Evolutionary conservation across 805 yeast species (phyloP).

Genomic region (Pichia scutulata): DNA sequence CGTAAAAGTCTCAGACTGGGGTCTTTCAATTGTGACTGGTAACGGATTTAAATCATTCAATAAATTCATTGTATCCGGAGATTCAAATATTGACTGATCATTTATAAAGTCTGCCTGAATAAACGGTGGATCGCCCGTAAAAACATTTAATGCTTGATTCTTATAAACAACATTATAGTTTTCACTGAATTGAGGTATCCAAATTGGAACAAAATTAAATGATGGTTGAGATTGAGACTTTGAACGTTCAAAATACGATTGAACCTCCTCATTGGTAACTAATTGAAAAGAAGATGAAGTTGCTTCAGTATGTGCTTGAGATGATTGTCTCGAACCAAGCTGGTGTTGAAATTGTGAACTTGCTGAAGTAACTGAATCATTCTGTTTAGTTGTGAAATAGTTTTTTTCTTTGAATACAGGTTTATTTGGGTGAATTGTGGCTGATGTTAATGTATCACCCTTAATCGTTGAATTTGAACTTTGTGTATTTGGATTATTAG

Average conservation of each 20-base stretch:
- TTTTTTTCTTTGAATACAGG: conserved; percentile 7
- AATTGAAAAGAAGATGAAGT: conserved; percentile 5
- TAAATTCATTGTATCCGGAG: conserved; percentile 19
- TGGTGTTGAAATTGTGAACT: background rate
- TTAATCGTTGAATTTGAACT: background rate
- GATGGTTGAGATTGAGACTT: conserved; percentile 18
- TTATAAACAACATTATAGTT: conserved; percentile 51
- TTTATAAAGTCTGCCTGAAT: conserved; percentile 32
- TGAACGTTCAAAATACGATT: conserved; percentile 19
- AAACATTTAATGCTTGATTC: conserved; percentile 52
- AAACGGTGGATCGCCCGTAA: conserved; percentile 52
- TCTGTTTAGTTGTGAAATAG: conserved; percentile 2
- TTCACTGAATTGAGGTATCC: conserved; percentile 57
- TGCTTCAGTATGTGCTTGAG: conserved; percentile 11
- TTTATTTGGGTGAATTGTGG: background rate
- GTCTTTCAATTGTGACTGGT: conserved; percentile 18
- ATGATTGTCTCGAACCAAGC: conserved; percentile 11
- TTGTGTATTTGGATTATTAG: background rate
- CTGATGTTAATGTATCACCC: background rate
- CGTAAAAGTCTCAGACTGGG: background rate
- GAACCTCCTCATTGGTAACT: conserved; percentile 22
- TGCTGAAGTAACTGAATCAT: conserved; percentile 4
- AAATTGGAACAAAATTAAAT: conserved; percentile 34
- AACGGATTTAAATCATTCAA: conserved; percentile 18
- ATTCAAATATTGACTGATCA: conserved; percentile 26